phyloP scores from a whole-genome alignment of 345 rosid species.

The Reutealis trisperma region DNA sequence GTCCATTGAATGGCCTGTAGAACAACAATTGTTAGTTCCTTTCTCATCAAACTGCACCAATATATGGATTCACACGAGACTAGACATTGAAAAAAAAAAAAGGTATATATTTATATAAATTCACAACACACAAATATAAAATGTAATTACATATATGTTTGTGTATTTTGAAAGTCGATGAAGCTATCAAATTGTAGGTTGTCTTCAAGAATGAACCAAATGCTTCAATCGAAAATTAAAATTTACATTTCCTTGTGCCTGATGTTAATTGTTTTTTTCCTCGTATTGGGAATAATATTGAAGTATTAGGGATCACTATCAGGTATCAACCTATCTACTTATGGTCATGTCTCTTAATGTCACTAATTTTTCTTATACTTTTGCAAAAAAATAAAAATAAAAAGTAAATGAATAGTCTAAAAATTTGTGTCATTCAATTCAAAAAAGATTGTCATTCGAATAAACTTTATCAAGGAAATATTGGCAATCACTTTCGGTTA shows the following conservation, averaged over 20 bases:
- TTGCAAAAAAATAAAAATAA: not conserved
- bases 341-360: not conserved
- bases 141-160: not conserved
- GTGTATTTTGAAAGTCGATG: not conserved
- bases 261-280: not conserved
- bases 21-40: not conserved
- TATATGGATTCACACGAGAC: not conserved
- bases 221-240: not conserved
- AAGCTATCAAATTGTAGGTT: not conserved
- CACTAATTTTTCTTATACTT: not conserved
- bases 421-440: not conserved
- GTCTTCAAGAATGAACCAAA: not conserved
- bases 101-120: not conserved
- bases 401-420: not conserved
- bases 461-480: constrained; percentile 9
- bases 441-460: not conserved
- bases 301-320: not conserved
- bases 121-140: not conserved
- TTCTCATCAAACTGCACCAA: not conserved
- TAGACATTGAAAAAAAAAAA: not conserved
- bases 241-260: constrained; percentile 1
- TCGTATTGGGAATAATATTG: not conserved
- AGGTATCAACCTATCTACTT: not conserved
- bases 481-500: constrained; percentile 17
- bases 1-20: not conserved